Base-by-base conservation (phyloP, 805 yeast species). In the Priceomyces haplophilus region DNA sequence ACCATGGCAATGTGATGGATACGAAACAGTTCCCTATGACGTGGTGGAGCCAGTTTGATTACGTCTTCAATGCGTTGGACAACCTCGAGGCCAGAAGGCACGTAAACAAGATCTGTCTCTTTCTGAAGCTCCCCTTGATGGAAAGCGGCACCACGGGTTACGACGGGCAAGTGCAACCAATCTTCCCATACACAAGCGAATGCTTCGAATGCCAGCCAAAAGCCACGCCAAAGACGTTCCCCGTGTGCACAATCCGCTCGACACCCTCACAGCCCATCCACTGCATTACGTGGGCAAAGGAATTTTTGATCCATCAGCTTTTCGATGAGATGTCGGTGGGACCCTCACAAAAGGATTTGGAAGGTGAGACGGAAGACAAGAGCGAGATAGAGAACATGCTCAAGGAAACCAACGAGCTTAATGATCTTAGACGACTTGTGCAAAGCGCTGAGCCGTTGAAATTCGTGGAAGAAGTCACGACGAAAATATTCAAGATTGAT, bases 211-310 rank as follows among this genome's bases (percentile, higher is more conserved):
- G 99, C 63, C 79, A 82, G 19, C 79, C 84, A 4, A 88, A 91
- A 55, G 93, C 82, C 29, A 82, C 95, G 0, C 96, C 97, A 4
- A 89, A 86, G 56, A 76, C 93, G 0, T 93, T 81, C 61, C 97
- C 99, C 0, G 97, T 93, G 1, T 93, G 99, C 61, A 93, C 99
- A 0, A 93, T 93, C 45, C 74, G 99, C 49, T 88, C 97, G 4
- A 93, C 99, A 0, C 99, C 99, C 0, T 87, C 96, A 0, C 89
- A 86, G 57, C 97, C 97, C 0, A 83, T 93, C 4, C 99, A 93
- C 58, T 89, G 97, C 61, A 83, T 93, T 19, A 96, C 95, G 1
- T 93, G 99, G 99, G 95, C 97, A 7, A 93, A 93, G 59, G 88
- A 85, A 53, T 95, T 88, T 56, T 65, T 93, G 40, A 89, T 93